A percentile compares a stretch with the other conserved stretches of the same genome.
Conservation (phyloP, 176 grass and related monocot genomes). For the Oryza rufipogon region DNA sequence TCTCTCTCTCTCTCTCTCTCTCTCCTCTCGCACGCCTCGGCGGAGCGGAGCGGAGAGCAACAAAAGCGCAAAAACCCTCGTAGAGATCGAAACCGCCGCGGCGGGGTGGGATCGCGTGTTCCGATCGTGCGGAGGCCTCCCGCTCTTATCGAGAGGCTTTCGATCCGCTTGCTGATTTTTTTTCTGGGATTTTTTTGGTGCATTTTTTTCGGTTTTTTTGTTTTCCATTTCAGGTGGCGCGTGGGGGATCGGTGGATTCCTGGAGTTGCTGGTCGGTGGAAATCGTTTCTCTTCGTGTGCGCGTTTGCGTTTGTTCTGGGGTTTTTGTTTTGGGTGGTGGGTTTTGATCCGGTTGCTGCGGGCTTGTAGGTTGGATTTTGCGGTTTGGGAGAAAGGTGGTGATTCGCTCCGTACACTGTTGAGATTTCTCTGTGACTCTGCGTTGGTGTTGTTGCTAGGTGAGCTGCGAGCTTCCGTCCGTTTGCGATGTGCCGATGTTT, state of each 20-base stretch:
- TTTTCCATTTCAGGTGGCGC: constrained; percentile 14
- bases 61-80: constrained; percentile 36
- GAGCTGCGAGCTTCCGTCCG: background rate
- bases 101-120: background rate
- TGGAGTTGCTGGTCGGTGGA: constrained; percentile 4
- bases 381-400: background rate
- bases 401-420: background rate
- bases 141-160: background rate
- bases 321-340: background rate
- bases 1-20: background rate
- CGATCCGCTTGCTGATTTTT: background rate
- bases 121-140: background rate
- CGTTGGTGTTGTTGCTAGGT: constrained; percentile 10
- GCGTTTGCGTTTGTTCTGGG: background rate
- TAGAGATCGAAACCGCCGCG: background rate
- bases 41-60: background rate
- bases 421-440: background rate
- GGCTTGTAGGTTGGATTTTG: constrained; percentile 40
- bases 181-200: background rate
- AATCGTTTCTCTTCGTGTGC: background rate
- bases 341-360: constrained; percentile 34
- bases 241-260: constrained; percentile 4
- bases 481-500: background rate
- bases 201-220: constrained; percentile 25
- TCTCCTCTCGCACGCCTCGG: background rate